These are phyloP conservation scores for button mushroom (Agaricus bisporus) DNA, from an alignment of 768 basidiomycete genomes.

Conservation along the genomic window DNA sequence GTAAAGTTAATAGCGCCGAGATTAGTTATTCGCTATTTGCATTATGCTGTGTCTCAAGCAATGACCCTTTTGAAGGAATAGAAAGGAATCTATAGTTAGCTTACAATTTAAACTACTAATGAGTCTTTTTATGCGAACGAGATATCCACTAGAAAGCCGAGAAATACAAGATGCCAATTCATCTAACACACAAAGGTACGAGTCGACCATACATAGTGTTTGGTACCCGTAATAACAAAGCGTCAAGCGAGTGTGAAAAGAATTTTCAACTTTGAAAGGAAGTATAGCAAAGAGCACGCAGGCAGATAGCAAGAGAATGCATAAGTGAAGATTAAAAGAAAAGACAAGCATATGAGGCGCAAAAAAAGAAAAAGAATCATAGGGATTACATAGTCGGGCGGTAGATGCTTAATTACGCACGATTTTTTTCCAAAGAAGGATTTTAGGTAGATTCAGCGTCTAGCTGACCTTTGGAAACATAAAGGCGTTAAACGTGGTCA, in stretches of 20 bases:
- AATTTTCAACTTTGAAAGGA: conserved; percentile 2
- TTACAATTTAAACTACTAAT: too few relatives aligned
- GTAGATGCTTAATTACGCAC: not conserved
- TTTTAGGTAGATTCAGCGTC: conserved; percentile 9
- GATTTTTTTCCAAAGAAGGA: not conserved
- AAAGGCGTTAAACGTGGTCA: conserved; percentile 8
- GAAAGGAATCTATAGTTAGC: not conserved
- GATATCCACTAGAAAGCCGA: not conserved
- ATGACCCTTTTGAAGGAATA: not conserved
- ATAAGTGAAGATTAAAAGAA: not conserved
- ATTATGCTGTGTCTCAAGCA: not conserved
- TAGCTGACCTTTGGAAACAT: not conserved
- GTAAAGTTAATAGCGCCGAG: not conserved
- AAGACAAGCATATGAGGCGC: conserved; percentile 5
- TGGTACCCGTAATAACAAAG: not conserved
- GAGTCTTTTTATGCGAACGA: not conserved
- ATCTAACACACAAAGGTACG: too few relatives aligned
- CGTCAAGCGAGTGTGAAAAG: conserved; percentile 12
- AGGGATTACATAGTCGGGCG: not conserved
- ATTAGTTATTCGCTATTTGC: not conserved
- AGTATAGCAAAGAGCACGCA: not conserved
- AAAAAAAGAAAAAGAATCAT: conserved; percentile 1
- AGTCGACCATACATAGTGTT: conserved; percentile 1
- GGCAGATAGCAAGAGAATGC: not conserved
- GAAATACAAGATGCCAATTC: conserved; percentile 1